Evolutionary conservation across 208 protist species (phyloP), one percentile per base, ranked within the genome.

Genomic region (Crithidia acanthocephali): DNA sequence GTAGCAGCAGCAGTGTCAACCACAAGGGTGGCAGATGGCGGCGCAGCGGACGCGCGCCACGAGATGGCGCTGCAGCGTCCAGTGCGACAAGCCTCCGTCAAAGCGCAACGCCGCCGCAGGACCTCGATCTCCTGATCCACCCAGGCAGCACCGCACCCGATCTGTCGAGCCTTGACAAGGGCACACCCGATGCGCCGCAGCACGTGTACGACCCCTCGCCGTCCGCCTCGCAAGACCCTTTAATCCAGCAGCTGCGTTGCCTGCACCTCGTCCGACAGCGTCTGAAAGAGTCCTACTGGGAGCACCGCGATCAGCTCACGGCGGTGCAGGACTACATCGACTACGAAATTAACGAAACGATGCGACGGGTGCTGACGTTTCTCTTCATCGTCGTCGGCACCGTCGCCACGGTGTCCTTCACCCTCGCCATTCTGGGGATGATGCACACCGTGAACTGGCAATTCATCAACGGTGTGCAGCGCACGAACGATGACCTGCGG

Each of bases 251-350:
- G 35, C 63, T 89, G 50, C 79, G 87, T 27, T 81, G 80, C 37
- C 76, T 90, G 57, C 80, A 65, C 61, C 55, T 91, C 0, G 74
- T 93, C 22, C 83, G 87, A n/a, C 51, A 84, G 68, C 76, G 75
- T 15, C 76, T 91, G 27, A 58, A 74, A 23, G 55, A 61, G 23
- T 62, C 72, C 22, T 90, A 79, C 65, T 82, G 80, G 75, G 25
- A 76, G 33, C 75, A 91, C 55, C 68, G 52, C 20, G 69, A 72
- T 11, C 66, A 73, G 30, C 73, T 93, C 13, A 66, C 32, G 22
- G 55, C 65, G 2, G 75, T 91, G 58, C 90, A 93, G 70, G 18
- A 25, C 50, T 82, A 85, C 66, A 79, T 93, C 30, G 77, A 93
- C 65, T 56, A 79, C 60, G 76, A 84, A 25, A 88, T 92, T 62